Evolutionary conservation across 176 grass and related monocot genomes (phyloP).

Genomic region (Canna indica): DNA sequence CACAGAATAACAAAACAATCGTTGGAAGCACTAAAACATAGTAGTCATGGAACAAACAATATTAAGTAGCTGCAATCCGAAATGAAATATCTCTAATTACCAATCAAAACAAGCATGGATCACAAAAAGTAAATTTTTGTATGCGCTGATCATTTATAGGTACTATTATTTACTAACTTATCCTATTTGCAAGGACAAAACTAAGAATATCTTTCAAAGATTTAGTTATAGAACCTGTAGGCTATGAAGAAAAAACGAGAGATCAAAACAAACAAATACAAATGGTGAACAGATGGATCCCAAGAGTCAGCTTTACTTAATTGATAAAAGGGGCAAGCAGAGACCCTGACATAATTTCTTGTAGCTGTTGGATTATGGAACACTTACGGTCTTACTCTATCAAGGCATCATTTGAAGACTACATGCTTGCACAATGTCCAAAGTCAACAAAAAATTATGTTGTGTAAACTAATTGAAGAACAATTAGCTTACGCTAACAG

Average conservation of each 20-base stretch:
- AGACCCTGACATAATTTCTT: too few relatives aligned
- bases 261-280: background rate
- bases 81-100: background rate
- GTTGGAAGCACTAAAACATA: background rate
- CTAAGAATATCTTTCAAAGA: too few relatives aligned
- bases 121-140: background rate
- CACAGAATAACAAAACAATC: background rate
- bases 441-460: background rate
- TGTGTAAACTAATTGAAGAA: background rate
- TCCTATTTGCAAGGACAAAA: background rate
- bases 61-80: background rate
- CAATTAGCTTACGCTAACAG: background rate
- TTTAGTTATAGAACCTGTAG: background rate
- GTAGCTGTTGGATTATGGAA: too few relatives aligned
- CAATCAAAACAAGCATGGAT: background rate
- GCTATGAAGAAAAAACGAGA: background rate
- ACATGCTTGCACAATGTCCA: conserved; percentile 1
- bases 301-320: background rate
- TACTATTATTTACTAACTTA: background rate
- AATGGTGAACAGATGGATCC: background rate
- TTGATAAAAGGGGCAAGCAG: background rate
- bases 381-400: too few relatives aligned
- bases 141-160: background rate
- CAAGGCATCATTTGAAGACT: background rate
- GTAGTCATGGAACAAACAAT: background rate